Evolutionary conservation across 2,329 filamentous ascomycete genomes (phyloP), one percentile per base, ranked within the genome.

Genomic region (Aspergillus niger): DNA sequence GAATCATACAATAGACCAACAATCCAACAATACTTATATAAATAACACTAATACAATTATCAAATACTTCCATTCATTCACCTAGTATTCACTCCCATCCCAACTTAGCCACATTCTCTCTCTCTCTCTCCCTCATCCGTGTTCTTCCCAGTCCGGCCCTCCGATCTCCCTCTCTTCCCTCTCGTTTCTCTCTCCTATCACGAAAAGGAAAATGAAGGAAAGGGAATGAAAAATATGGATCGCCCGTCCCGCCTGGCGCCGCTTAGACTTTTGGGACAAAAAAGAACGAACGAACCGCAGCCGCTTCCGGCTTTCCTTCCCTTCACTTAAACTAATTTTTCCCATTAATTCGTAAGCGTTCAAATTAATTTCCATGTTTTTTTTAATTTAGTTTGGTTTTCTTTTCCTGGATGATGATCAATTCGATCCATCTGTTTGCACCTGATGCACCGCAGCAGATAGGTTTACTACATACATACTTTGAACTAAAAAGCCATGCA

Each of bases 201-300:
- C 39, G 17, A 20, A 41, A n/a, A 10, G 17, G 53, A 11, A 13
- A 53, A 28, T n/a, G 11, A 52, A 41, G 39, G 53, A 30, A 22
- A 10, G 51, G n/a, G 39, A 53, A 28, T n/a, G 11, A 52, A 41
- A 54, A 54, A 41, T 57, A 65, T 65, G 61, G 63, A 65, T 65
- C 63, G 52, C 57, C 59, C 63, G 61, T 63, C 63, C 63, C 61
- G 61, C 61, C 51, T 44, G 58, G 58, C 30, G 52, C 52, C 52
- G 39, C 52, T 55, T 59, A 61, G 60, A 58, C 54, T 63, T 63
- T 58, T 26, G 43, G 26, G 30, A 13, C 30, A 36, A 13, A 36
- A 36, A 36, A 13, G 11, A 36, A 36, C 30, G 30, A 36, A 49
- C 47, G 24, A 49, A 26, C 47, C 28, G 47, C 47, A 49, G 30